phyloP scores from a whole-genome alignment of 1,284 basidiomycete genomes.

The Tilletia indica region DNA sequence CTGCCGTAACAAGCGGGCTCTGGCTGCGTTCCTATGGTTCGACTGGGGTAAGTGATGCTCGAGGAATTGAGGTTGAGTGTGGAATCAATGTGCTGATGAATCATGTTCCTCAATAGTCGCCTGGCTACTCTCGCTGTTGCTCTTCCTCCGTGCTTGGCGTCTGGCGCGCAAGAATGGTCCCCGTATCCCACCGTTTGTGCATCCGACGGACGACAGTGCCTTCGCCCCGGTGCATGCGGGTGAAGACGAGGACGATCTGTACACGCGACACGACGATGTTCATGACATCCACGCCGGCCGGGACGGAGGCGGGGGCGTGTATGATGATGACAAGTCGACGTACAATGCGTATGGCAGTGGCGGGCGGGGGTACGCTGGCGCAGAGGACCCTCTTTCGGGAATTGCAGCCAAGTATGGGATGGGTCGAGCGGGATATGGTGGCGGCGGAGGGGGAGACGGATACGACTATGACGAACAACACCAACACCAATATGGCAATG shows the following conservation, averaged over 20 bases:
- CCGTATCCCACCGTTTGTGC: constrained; percentile 46
- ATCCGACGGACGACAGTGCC: constrained; percentile 43
- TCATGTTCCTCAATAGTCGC: constrained; percentile 20
- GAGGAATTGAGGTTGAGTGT: background rate
- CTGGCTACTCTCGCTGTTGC: constrained; percentile 36
- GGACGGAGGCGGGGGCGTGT: background rate
- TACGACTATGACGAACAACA: constrained; percentile 8
- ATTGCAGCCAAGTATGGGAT: constrained; percentile 42
- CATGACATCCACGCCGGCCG: constrained; percentile 5
- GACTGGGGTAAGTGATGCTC: constrained; percentile 29
- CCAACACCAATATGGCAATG: background rate
- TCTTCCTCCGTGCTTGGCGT: constrained; percentile 46
- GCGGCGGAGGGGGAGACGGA: background rate
- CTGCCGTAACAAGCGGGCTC: constrained; percentile 46
- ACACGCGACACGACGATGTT: background rate
- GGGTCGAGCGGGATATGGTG: background rate
- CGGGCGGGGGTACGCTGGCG: background rate
- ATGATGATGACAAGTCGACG: constrained; percentile 7
- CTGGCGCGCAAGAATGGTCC: constrained; percentile 49
- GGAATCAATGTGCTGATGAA: background rate
- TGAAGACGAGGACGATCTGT: constrained; percentile 29
- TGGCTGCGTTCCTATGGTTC: constrained; percentile 48
- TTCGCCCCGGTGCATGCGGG: constrained; percentile 39
- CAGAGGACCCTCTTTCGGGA: constrained; percentile 31
- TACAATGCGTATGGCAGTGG: constrained; percentile 2